phyloP scores from a whole-genome alignment of 202 grass and related monocot species.

The Bolboschoenoplectus hybrid region DNA sequence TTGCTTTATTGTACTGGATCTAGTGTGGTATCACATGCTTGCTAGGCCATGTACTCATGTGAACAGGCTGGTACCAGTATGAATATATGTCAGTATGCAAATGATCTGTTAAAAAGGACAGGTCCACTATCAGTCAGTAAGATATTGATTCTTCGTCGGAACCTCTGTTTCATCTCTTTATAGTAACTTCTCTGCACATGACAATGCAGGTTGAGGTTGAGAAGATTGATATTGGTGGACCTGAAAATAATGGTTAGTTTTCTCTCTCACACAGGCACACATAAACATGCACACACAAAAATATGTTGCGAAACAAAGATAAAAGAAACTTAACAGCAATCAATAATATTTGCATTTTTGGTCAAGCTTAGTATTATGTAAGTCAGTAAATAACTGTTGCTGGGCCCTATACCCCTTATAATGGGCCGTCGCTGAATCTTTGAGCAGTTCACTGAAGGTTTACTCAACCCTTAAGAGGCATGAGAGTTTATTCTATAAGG shows the following conservation, averaged over 20 bases:
- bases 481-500: neutral
- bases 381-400: constrained; percentile 24
- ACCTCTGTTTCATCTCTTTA: neutral
- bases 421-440: neutral
- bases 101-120: neutral
- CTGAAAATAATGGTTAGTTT: constrained; percentile 71
- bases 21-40: neutral
- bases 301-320: neutral
- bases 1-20: neutral
- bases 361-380: constrained; percentile 23
- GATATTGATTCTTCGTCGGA: neutral
- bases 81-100: neutral
- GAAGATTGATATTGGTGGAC: constrained; percentile 84
- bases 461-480: neutral
- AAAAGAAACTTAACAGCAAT: neutral
- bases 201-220: constrained; percentile 81
- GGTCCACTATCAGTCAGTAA: neutral
- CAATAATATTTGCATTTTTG: constrained; percentile 1
- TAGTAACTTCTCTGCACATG: neutral
- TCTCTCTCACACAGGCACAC: constrained; percentile 26
- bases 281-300: constrained; percentile 10
- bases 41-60: neutral
- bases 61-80: constrained; percentile 9
- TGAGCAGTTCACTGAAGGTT: neutral
- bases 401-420: constrained; percentile 6